Evolutionary conservation across 192 early-diverging fungal genomes (phyloP).

Genomic region (Entomortierella beljakovae): DNA sequence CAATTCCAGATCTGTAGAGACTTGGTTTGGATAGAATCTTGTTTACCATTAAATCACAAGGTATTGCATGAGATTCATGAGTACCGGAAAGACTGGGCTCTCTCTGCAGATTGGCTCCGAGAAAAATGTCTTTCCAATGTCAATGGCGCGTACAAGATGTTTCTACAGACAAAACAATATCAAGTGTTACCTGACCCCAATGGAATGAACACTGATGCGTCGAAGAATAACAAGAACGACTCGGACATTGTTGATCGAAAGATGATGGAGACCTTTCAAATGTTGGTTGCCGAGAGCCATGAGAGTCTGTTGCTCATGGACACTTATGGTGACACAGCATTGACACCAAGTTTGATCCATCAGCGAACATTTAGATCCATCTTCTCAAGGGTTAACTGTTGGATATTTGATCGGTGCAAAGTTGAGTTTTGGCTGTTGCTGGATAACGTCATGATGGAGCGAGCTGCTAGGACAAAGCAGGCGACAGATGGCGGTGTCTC

Average conservation of each 20-base stretch:
- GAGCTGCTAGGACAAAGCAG: neutral
- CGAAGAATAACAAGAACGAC: slow-evolving; percentile 14
- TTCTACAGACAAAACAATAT: slow-evolving; percentile 35
- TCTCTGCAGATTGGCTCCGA: slow-evolving; percentile 49
- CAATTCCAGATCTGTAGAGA: slow-evolving; percentile 49
- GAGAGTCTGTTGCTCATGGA: slow-evolving; percentile 58
- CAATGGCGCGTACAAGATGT: slow-evolving; percentile 50
- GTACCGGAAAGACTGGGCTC: slow-evolving; percentile 48
- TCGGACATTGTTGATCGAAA: slow-evolving; percentile 45
- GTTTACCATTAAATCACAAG: slow-evolving; percentile 50
- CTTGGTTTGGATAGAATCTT: slow-evolving; percentile 46
- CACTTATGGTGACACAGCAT: slow-evolving; percentile 43
- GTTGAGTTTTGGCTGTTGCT: slow-evolving; percentile 62
- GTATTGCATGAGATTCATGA: slow-evolving; percentile 52
- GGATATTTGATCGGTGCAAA: slow-evolving; percentile 64
- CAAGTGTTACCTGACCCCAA: neutral
- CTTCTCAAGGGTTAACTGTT: slow-evolving; percentile 60
- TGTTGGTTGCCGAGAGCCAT: slow-evolving; percentile 52
- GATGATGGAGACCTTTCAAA: slow-evolving; percentile 56
- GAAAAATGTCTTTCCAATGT: slow-evolving; percentile 50
- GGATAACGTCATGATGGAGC: slow-evolving; percentile 55
- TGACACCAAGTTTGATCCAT: slow-evolving; percentile 56
- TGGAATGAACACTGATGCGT: neutral
- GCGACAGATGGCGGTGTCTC: neutral
- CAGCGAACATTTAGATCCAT: slow-evolving; percentile 54